Percentiles rank a stretch among this genome's conserved stretches.
Conservation (phyloP, 2,329 filamentous ascomycete genomes). For the Coniochaeta pulveracea region DNA sequence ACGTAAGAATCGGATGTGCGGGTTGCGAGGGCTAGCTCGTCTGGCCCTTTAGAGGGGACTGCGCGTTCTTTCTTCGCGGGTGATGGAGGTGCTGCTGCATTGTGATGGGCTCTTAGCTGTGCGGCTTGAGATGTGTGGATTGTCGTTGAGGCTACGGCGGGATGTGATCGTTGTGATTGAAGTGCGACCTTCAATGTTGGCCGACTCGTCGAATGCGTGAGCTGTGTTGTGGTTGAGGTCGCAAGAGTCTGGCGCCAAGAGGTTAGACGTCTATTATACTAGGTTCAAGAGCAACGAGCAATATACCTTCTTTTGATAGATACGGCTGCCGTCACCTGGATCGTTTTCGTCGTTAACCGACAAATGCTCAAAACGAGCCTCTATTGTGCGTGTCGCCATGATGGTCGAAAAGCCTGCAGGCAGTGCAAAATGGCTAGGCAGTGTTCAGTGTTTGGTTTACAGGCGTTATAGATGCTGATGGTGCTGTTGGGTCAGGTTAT, state of each 20-base stretch:
- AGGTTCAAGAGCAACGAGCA: too few relatives aligned
- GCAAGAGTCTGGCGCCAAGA: slow-evolving; percentile 22
- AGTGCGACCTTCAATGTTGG: slow-evolving; percentile 79
- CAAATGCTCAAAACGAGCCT: slow-evolving; percentile 82
- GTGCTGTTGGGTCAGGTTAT: too few relatives aligned
- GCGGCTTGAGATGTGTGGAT: slow-evolving; percentile 56
- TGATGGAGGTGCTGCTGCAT: slow-evolving; percentile 20
- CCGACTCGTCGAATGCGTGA: slow-evolving; percentile 46
- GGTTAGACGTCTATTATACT: too few relatives aligned
- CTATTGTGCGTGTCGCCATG: slow-evolving; percentile 69
- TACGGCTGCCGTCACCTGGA: slow-evolving; percentile 36
- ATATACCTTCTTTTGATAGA: slow-evolving; percentile 67
- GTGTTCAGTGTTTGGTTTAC: too few relatives aligned
- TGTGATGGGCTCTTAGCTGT: slow-evolving; percentile 33
- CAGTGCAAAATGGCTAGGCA: too few relatives aligned
- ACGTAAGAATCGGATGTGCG: slow-evolving; percentile 14
- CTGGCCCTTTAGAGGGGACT: slow-evolving; percentile 24
- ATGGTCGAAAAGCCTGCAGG: slow-evolving; percentile 6
- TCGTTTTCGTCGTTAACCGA: slow-evolving; percentile 86
- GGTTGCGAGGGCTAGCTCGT: slow-evolving; percentile 39
- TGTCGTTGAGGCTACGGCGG: slow-evolving; percentile 47
- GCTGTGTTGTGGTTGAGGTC: slow-evolving; percentile 32
- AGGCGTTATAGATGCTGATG: too few relatives aligned
- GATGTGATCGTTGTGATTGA: slow-evolving; percentile 63
- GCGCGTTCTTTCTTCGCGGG: slow-evolving; percentile 39